These are phyloP conservation scores for Prunus dulcis DNA, from an alignment of 306 rosid species.

Conservation along the genomic window DNA sequence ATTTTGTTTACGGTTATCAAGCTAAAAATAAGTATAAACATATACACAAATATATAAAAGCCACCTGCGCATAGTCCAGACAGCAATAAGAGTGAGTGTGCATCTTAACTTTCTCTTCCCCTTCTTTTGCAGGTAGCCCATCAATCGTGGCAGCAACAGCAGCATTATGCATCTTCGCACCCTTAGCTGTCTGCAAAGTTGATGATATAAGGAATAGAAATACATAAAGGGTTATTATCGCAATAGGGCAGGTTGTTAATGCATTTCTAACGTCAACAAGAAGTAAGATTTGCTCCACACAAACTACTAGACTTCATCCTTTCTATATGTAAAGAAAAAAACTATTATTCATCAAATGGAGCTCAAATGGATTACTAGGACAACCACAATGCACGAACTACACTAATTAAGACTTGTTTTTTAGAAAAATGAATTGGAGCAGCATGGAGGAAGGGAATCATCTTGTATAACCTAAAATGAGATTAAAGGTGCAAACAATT, in stretches of 20 bases:
- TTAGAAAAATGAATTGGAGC: background rate
- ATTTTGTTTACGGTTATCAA: background rate
- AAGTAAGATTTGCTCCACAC: background rate
- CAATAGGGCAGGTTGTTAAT: conserved; percentile 1
- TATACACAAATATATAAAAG: conserved; percentile 15
- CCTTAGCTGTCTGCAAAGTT: conserved; percentile 76
- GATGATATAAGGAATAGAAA: background rate
- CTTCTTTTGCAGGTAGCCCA: conserved; percentile 60
- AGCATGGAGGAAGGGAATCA: background rate
- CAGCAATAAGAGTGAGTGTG: conserved; percentile 96
- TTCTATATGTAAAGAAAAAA: background rate
- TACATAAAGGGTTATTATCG: background rate
- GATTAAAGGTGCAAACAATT: background rate
- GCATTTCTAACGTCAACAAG: background rate
- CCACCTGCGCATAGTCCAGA: conserved; percentile 80
- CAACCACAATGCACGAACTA: background rate
- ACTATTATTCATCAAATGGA: background rate
- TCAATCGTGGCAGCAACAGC: conserved; percentile 91
- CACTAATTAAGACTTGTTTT: too few species aligned
- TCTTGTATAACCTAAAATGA: background rate
- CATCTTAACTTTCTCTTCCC: conserved; percentile 89
- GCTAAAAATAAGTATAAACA: background rate
- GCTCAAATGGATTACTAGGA: background rate
- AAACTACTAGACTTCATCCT: background rate
- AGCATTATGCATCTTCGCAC: conserved; percentile 88